Evolutionary conservation across 305 asterid species (phyloP).

Genomic region (Fraxinus nigra): DNA sequence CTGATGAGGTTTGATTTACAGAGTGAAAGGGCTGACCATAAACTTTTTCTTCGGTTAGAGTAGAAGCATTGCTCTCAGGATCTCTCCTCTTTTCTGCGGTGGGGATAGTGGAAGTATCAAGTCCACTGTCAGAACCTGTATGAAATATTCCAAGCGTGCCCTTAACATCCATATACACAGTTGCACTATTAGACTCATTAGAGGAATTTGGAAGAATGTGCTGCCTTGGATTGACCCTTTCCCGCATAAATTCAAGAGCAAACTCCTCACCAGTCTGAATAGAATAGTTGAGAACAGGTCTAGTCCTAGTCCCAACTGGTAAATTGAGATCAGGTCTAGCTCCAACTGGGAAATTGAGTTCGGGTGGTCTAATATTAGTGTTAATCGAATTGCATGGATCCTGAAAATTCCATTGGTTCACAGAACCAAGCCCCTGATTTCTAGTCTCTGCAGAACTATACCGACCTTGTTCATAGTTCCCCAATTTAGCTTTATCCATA

Average conservation of each 20-base stretch:
- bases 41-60: slow-evolving; percentile 45
- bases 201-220: slow-evolving; percentile 50
- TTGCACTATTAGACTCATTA: slow-evolving; percentile 45
- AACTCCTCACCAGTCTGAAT: slow-evolving; percentile 96
- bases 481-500: slow-evolving; percentile 45
- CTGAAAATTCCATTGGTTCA: slow-evolving; percentile 53
- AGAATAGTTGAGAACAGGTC: slow-evolving; percentile 78
- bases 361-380: slow-evolving; percentile 56
- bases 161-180: slow-evolving; percentile 49
- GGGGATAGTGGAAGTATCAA: slow-evolving; percentile 51
- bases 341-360: slow-evolving; percentile 42
- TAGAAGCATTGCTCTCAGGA: slow-evolving; percentile 37
- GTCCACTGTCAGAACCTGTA: slow-evolving; percentile 43
- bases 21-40: slow-evolving; percentile 40
- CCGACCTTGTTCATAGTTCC: slow-evolving; percentile 51
- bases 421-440: slow-evolving; percentile 56
- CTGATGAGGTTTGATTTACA: slow-evolving; percentile 40
- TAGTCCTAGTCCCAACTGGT: slow-evolving; percentile 51
- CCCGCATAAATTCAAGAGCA: slow-evolving; percentile 90
- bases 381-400: slow-evolving; percentile 63
- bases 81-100: slow-evolving; percentile 47
- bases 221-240: slow-evolving; percentile 72
- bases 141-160: slow-evolving; percentile 55
- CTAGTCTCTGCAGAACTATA: slow-evolving; percentile 51
- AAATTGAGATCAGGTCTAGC: slow-evolving; percentile 56